Conservation (phyloP, 768 basidiomycete species). For the Suillus bovinus region DNA sequence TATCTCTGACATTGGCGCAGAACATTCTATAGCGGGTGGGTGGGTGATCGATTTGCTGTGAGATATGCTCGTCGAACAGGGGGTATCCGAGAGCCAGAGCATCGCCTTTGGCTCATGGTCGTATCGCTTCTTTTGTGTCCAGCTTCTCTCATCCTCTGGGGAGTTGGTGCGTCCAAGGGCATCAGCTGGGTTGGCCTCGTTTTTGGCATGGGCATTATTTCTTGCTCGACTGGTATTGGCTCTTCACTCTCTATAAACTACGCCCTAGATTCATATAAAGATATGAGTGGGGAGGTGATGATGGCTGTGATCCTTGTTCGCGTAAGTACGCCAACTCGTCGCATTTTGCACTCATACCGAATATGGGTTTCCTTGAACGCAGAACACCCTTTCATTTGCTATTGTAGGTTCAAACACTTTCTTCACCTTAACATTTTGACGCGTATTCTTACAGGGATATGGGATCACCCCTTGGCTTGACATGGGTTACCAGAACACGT, state of each 20-base stretch:
- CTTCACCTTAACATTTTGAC: not conserved
- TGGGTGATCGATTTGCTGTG: slow-evolving; percentile 24
- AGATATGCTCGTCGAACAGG: slow-evolving; percentile 17
- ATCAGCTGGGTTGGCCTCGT: slow-evolving; percentile 18
- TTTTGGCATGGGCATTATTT: slow-evolving; percentile 23
- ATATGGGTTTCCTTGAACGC: not conserved
- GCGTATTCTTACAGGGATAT: slow-evolving; percentile 14
- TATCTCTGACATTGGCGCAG: slow-evolving; percentile 9
- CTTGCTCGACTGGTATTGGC: slow-evolving; percentile 23
- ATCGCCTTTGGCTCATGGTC: slow-evolving; percentile 27
- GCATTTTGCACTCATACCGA: not conserved
- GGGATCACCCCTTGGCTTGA: slow-evolving; percentile 23
- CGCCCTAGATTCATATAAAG: slow-evolving; percentile 23
- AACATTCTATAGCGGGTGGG: slow-evolving; percentile 21
- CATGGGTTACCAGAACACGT: slow-evolving; percentile 20
- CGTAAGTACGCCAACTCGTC: slow-evolving; percentile 9
- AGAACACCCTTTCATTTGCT: slow-evolving; percentile 22
- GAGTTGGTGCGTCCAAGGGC: slow-evolving; percentile 20
- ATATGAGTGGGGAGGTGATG: slow-evolving; percentile 21
- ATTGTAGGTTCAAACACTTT: slow-evolving; percentile 14
- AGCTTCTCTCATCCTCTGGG: slow-evolving; percentile 22
- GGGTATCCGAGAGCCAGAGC: slow-evolving; percentile 23
- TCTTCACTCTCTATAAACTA: slow-evolving; percentile 21
- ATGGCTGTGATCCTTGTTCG: slow-evolving; percentile 24
- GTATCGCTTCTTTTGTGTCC: slow-evolving; percentile 21